A percentile compares a stretch with the other conserved stretches of the same genome.
Conservation (phyloP, 2,329 filamentous ascomycete species). For the Colletotrichum phormii region DNA sequence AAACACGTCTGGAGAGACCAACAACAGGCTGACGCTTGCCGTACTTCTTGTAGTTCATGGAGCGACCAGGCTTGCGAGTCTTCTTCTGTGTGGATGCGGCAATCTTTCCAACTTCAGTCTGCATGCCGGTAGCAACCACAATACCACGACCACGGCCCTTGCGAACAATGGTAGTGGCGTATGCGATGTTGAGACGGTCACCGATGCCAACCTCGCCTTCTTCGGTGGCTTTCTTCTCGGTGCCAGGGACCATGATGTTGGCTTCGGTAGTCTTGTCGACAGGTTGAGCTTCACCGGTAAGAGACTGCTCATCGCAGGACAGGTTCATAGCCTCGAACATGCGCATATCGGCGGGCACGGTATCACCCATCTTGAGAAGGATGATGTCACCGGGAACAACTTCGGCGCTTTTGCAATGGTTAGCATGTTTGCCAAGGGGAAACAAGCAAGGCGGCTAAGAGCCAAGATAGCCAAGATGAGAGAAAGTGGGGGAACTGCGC, state of each 20-base stretch:
- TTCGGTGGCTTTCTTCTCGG: conserved; percentile 56
- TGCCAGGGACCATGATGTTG: conserved; percentile 56
- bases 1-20: conserved; percentile 58
- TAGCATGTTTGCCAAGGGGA: conserved; percentile 36
- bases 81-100: conserved; percentile 66
- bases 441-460: conserved; percentile 2
- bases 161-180: conserved; percentile 78
- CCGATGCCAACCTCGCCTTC: conserved; percentile 72
- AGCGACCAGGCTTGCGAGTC: conserved; percentile 65
- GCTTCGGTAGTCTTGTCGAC: conserved; percentile 73
- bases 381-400: conserved; percentile 80
- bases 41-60: conserved; percentile 66
- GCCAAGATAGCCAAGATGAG: conserved; percentile 4
- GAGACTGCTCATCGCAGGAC: conserved; percentile 80
- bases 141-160: conserved; percentile 80
- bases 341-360: conserved; percentile 78
- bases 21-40: conserved; percentile 62
- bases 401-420: conserved; percentile 57
- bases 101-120: conserved; percentile 77
- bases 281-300: conserved; percentile 81
- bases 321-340: conserved; percentile 81
- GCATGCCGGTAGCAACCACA: conserved; percentile 78
- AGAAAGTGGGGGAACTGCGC: neutral
- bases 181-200: conserved; percentile 80
- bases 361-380: conserved; percentile 77